A percentile compares a stretch with the other conserved stretches of the same genome.
phyloP scores from a whole-genome alignment of 768 basidiomycete species.

The Polyporus arcularius region DNA sequence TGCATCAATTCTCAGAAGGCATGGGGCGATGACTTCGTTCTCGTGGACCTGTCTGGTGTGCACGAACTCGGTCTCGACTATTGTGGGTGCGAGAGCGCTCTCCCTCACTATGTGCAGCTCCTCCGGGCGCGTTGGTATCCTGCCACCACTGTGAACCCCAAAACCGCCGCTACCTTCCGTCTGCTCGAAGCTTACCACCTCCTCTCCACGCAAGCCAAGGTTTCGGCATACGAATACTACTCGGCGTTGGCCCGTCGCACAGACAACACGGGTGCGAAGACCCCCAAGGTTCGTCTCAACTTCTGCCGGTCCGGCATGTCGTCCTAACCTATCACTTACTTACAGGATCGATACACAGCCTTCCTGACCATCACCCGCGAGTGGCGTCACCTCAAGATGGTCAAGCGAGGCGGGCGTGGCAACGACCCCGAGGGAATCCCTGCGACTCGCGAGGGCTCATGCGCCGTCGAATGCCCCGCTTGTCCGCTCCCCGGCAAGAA shows the following conservation, averaged over 20 bases:
- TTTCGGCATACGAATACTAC: conserved; percentile 37
- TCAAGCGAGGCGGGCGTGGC: conserved; percentile 25
- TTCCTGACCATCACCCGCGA: conserved; percentile 18
- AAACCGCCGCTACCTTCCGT: conserved; percentile 32
- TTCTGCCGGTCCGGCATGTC: no score
- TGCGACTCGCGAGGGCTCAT: conserved; percentile 10
- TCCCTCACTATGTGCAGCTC: conserved; percentile 25
- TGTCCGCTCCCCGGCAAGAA: conserved; percentile 27
- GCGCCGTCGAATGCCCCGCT: conserved; percentile 25
- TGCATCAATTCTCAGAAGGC: conserved; percentile 10
- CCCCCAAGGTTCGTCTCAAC: not conserved
- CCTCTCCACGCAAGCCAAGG: conserved; percentile 34
- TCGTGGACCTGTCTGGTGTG: conserved; percentile 28
- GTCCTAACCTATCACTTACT: not conserved
- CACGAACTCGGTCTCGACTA: conserved; percentile 26
- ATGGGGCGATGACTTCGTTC: conserved; percentile 13
- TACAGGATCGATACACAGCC: conserved; percentile 21
- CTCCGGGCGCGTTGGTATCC: conserved; percentile 34
- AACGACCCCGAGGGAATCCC: conserved; percentile 21
- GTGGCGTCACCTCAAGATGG: conserved; percentile 22
- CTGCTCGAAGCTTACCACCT: conserved; percentile 35
- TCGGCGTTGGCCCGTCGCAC: conserved; percentile 24
- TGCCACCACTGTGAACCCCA: conserved; percentile 29
- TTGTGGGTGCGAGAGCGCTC: conserved; percentile 24
- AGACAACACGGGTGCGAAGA: conserved; percentile 31